Evolutionary conservation across 2,329 filamentous ascomycete genomes (phyloP), one percentile per base, ranked within the genome.

Genomic region (Bisporella sp.): DNA sequence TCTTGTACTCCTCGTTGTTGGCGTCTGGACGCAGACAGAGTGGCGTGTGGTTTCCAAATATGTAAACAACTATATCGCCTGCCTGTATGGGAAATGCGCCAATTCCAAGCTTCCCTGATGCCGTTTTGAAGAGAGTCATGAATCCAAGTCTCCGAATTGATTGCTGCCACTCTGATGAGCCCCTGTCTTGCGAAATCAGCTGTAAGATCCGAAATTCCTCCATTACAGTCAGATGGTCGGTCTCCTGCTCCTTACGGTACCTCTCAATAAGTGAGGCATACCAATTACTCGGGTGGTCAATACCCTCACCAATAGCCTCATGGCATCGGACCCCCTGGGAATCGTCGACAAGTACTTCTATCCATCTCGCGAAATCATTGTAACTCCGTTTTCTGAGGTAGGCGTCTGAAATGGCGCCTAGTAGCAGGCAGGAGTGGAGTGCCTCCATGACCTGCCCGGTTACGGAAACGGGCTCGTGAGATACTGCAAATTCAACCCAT

Each of bases 151-250:
- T 45, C 42, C 5, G 6, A 30, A 45, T 45, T 30, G 42, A 45
- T 8, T 45, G 6, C 42, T 45, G 42, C 42, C 42, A 45, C n/a
- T 45, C 42, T 45, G 42, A 45, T 31, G 21, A 45, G 30, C 11
- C 42, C 31, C 7, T 4, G 42, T 45, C 42, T 29, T 4, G 42
- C 42, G 8, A 45, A 45, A 45, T 45, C 42, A 45, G 42, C 42
- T 45, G 42, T 45, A 45, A 31, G 42, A 45, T 45, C n/a, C 42
- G 42, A 45, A 45, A 45, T 45, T 45, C 42, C 42, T 45, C 42
- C 42, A 45, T 45, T 45, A 5, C 42, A 45, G 42, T 45, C 42
- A 45, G 42, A 45, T 45, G 42, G 30, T 45, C 42, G 31, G 28
- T 45, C n/a, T 45, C 42, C 42, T 45, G 42, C 42, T 45, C 42